Conservation (phyloP, 129 eudicot species). For the Rutidosis leptorrhynchoides region DNA sequence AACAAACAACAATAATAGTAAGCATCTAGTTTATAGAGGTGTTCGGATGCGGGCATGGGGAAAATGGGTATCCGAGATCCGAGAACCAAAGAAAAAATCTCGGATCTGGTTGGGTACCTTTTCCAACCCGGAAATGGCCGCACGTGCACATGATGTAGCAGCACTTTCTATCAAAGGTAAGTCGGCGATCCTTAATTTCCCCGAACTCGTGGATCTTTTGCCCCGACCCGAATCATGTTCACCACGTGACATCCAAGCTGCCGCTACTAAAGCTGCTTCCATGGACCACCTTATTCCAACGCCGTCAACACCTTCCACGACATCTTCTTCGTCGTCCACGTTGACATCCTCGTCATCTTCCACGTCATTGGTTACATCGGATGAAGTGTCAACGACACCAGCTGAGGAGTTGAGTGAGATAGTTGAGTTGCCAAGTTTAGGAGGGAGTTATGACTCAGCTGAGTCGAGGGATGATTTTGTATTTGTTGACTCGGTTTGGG, state of each 20-base stretch:
- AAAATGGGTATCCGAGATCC: conserved; percentile 83
- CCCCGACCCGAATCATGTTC: conserved; percentile 75
- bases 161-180: conserved; percentile 50
- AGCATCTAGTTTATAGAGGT: conserved; percentile 73
- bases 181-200: conserved; percentile 56
- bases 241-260: conserved; percentile 76
- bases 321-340: conserved; percentile 35
- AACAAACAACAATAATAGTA: conserved; percentile 21
- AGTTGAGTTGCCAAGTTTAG: conserved; percentile 63
- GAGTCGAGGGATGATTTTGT: conserved; percentile 19
- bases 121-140: conserved; percentile 85
- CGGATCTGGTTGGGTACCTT: conserved; percentile 95
- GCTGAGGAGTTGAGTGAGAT: conserved; percentile 58
- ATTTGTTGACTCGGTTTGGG: conserved; percentile 26
- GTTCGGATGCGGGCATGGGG: conserved; percentile 93
- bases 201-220: conserved; percentile 47
- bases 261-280: conserved; percentile 73
- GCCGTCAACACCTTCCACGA: conserved; percentile 28
- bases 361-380: conserved; percentile 36
- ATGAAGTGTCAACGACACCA: conserved; percentile 34
- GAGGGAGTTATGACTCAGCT: conserved; percentile 38
- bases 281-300: conserved; percentile 45
- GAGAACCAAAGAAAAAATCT: conserved; percentile 65
- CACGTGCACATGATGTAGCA: conserved; percentile 92
- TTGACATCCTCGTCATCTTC: conserved; percentile 40